Conservation (phyloP, 805 yeast species). For the Candida maris region DNA sequence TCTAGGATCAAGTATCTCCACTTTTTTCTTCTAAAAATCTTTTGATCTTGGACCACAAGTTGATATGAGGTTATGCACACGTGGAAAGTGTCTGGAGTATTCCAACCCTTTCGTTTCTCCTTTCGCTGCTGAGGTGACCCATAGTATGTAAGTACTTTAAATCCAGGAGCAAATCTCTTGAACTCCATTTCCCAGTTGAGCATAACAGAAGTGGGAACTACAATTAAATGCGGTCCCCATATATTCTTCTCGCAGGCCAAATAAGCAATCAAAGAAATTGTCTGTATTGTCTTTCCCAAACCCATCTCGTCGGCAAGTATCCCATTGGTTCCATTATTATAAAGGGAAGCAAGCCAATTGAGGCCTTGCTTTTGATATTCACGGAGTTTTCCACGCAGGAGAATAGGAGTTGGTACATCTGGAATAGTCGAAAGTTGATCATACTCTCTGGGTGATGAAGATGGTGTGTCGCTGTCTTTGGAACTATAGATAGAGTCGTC, state of each 20-base stretch:
- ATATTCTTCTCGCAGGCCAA: slow-evolving; percentile 89
- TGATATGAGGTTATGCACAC: slow-evolving; percentile 97
- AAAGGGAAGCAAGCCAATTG: slow-evolving; percentile 93
- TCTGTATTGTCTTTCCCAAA: slow-evolving; percentile 93
- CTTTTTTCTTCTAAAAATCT: slow-evolving; percentile 81
- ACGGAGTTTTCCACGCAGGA: slow-evolving; percentile 78
- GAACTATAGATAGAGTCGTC: slow-evolving; percentile 36
- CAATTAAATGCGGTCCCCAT: slow-evolving; percentile 98
- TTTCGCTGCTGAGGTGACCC: slow-evolving; percentile 97
- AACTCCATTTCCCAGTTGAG: slow-evolving; percentile 99
- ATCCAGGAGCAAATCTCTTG: slow-evolving; percentile 96
- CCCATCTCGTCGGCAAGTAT: slow-evolving; percentile 99
- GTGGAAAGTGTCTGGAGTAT: slow-evolving; percentile 91
- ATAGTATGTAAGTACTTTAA: slow-evolving; percentile 90
- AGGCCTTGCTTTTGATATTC: slow-evolving; percentile 94
- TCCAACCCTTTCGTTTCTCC: slow-evolving; percentile 96
- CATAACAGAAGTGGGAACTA: slow-evolving; percentile 97
- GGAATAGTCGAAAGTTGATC: slow-evolving; percentile 37
- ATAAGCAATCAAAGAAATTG: slow-evolving; percentile 80
- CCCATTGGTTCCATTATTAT: slow-evolving; percentile 91
- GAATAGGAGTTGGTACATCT: slow-evolving; percentile 75
- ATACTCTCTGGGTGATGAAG: slow-evolving; percentile 34
- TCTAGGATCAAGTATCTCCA: slow-evolving; percentile 98
- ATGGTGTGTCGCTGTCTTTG: slow-evolving; percentile 30
- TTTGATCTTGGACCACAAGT: slow-evolving; percentile 95